Percentiles rank a stretch among this genome's conserved stretches.
These are phyloP conservation scores for Amauroascus verrucosus DNA, from an alignment of 2,329 filamentous ascomycete genomes.

Conservation along the genomic window DNA sequence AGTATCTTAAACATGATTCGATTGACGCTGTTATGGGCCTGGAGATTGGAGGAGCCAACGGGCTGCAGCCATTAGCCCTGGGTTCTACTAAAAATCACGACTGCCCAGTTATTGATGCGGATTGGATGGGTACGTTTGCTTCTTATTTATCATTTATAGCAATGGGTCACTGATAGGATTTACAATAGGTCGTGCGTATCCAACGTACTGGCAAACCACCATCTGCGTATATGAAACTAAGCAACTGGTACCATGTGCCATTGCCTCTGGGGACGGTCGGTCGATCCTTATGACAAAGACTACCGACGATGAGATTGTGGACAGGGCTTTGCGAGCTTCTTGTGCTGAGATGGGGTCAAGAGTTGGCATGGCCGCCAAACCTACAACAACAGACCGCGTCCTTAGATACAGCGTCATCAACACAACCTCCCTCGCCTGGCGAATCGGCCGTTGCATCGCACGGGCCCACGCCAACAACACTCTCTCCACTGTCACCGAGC, in stretches of 20 bases:
- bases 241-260: constrained; percentile 36
- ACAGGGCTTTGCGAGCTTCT: constrained; percentile 34
- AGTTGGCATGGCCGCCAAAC: constrained; percentile 34
- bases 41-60: constrained; percentile 59
- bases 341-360: constrained; percentile 35
- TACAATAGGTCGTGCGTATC: constrained; percentile 34
- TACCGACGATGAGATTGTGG: constrained; percentile 35
- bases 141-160: neutral
- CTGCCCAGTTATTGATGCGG: constrained; percentile 37
- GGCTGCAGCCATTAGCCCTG: constrained; percentile 48
- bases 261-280: constrained; percentile 39
- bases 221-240: constrained; percentile 35
- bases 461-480: constrained; percentile 42
- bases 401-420: constrained; percentile 31
- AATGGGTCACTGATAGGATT: constrained; percentile 13
- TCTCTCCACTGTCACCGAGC: constrained; percentile 46
- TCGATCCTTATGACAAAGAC: constrained; percentile 37
- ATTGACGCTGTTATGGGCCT: constrained; percentile 52
- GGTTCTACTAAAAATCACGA: constrained; percentile 46
- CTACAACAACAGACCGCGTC: constrained; percentile 32
- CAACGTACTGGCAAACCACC: constrained; percentile 39
- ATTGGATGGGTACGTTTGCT: constrained; percentile 37
- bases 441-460: constrained; percentile 51
- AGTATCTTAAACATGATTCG: constrained; percentile 35
- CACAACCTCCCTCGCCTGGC: constrained; percentile 38